Evolutionary conservation across 106 monocot genomes (phyloP), one percentile per base, ranked within the genome.

Genomic region (Alisma plantagoaquatica): DNA sequence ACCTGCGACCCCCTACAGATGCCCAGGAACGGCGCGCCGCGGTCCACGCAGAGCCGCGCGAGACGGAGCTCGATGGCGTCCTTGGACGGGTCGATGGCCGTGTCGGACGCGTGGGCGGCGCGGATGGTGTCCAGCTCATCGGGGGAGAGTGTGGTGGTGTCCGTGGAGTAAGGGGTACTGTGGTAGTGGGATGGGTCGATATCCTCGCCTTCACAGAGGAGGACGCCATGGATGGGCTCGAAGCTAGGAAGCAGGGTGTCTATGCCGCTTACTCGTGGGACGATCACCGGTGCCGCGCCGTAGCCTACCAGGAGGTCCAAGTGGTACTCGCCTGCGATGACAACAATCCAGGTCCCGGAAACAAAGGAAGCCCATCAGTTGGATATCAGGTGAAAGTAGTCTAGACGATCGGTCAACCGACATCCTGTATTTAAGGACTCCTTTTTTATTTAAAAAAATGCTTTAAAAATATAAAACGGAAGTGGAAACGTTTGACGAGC

Each of bases 201-300:
- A 73, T 96, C 96, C 46, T 96, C 89, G 2, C 88, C 84, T 46
- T 96, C 84, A 62, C 88, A 96, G 27, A 84, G 80, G 16, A 88
- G 75, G 12, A 38, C 84, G 7, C 96, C 96, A 19, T 96, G 96
- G 41, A 96, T 78, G 0, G 96, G 96, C 59, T 81, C 88, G 48
- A 89, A 96, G 63, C 83, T 83, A 5, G 77, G 84, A 12, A 96
- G 78, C 2, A 88, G 67, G 32, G 62, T 71, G 45, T 84, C 78
- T 22, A 96, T 67, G 9, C 96, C 89, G 31, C 76, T 29, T n/a
- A 89, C 84, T 2, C 94, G 69, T 2, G 88, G 88, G 27, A 89
- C 81, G 70, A 96, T 96, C 21, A 96, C 73, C 0, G 96, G 96
- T 14, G 82, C 83, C 1, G 84, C 89, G 20, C 96, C 88, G 23